Conservation (phyloP, 345 rosid species). For the Hibiscus trionum region DNA sequence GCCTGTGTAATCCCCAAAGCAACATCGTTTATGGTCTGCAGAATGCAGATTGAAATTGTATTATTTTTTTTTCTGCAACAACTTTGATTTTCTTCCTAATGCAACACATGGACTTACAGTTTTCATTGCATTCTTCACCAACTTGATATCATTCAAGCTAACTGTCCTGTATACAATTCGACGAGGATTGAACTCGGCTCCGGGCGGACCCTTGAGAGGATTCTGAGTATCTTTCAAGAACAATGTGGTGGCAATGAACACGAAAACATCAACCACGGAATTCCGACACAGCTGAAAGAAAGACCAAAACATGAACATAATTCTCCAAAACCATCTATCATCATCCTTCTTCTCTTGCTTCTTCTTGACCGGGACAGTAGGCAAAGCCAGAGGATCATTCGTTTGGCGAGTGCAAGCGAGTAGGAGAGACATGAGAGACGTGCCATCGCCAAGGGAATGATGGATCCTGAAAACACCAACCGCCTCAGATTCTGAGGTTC, state of each 20-base stretch:
- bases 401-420: slow-evolving; percentile 30
- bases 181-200: slow-evolving; percentile 24
- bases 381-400: slow-evolving; percentile 25
- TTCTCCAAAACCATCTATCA: background rate
- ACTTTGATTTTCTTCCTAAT: background rate
- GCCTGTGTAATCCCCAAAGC: slow-evolving; percentile 37
- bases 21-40: slow-evolving; percentile 39
- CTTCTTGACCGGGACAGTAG: slow-evolving; percentile 19
- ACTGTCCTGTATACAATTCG: slow-evolving; percentile 23
- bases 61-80: background rate
- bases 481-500: slow-evolving; percentile 26
- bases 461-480: slow-evolving; percentile 30
- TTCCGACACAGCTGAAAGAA: slow-evolving; percentile 15
- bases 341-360: slow-evolving; percentile 5
- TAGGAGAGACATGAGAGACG: slow-evolving; percentile 36
- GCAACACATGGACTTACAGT: slow-evolving; percentile 17
- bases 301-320: slow-evolving; percentile 3
- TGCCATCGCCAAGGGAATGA: slow-evolving; percentile 41
- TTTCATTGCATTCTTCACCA: slow-evolving; percentile 28
- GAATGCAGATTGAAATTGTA: slow-evolving; percentile 17
- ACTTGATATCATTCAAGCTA: slow-evolving; percentile 29
- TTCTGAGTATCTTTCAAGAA: slow-evolving; percentile 25
- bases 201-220: slow-evolving; percentile 23
- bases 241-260: slow-evolving; percentile 20
- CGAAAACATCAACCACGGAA: slow-evolving; percentile 16